A percentile compares a stretch with the other conserved stretches of the same genome.
phyloP scores from a whole-genome alignment of 805 yeast genomes.

The Maudiozyma barnettii region DNA sequence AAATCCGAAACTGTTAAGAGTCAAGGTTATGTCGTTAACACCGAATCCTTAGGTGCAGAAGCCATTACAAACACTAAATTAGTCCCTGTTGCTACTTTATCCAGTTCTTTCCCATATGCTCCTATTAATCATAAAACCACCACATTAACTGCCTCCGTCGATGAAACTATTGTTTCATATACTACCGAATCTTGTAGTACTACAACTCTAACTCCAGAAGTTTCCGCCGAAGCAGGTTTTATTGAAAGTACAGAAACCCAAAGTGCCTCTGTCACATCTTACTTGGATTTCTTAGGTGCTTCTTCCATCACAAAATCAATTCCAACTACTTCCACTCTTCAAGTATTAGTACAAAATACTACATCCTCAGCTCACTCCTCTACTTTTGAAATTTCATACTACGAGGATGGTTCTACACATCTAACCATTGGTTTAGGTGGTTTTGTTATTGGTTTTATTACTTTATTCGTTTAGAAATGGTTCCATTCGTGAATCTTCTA shows the following conservation, averaged over 20 bases:
- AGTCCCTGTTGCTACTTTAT: constrained; percentile 1
- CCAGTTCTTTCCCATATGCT: background rate
- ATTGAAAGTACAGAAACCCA: background rate
- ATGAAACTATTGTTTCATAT: background rate
- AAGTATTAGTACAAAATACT: background rate
- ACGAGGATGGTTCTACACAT: constrained; percentile 12
- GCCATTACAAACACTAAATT: background rate
- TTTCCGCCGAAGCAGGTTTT: background rate
- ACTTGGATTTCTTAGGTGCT: constrained; percentile 2
- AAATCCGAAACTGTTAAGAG: background rate
- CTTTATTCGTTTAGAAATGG: constrained; percentile 1
- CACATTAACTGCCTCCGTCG: background rate
- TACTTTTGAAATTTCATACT: constrained; percentile 1
- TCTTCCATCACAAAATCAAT: background rate
- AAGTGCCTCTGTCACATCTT: constrained; percentile 1
- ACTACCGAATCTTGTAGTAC: constrained; percentile 1
- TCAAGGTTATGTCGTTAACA: background rate
- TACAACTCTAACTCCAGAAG: background rate
- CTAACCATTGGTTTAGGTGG: constrained; percentile 9
- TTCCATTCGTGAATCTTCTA: background rate
- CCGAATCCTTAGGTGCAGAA: background rate
- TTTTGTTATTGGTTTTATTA: constrained; percentile 8
- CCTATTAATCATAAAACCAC: background rate
- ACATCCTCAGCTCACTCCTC: background rate
- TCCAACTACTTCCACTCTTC: background rate